Evolutionary conservation across 352 stramenopile genomes (phyloP), one percentile per base, ranked within the genome.

Genomic region (Globisporangium carolinianum): DNA sequence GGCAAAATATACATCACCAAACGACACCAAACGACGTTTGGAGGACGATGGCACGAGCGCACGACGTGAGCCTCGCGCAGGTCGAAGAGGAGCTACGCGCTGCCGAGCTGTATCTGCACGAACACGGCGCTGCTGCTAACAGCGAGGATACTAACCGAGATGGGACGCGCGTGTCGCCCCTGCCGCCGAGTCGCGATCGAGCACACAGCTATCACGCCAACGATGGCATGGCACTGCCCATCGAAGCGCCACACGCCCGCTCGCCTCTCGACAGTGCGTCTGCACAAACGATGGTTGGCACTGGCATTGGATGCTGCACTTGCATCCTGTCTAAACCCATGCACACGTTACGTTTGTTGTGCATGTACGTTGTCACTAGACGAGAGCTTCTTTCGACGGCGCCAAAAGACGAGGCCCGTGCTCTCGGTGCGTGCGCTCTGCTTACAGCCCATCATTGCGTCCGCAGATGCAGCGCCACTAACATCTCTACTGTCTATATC

Each of bases 61-160:
- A 62, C 32, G 45, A 58, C 4, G 62, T 85, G 47, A 88, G 69
- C 45, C 57, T 91, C 41, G 70, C 72, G 41, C 69, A 88, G 55
- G 72, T 89, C 3, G 77, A 91, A 54, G 75, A 84, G 17, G 82
- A 91, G 51, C 67, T 91, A 17, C 76, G 68, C 9, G 68, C 62
- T 4, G 77, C 82, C 0, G 79, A 91, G 54, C 68, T 74, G 11
- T 91, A 91, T 55, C 60, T 91, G 24, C 67, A 64, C 3, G 58
- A 75, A 5, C 49, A 58, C 37, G 9, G 41, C 14, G 43, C 35
- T 1, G n/a, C 24, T 32, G 24, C 24, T 32, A 32, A 32, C 7
- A 32, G n/a, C 9, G 12, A 36, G 5, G n/a, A 18, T 18, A 24
- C 32, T 32, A 62, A 36, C n/a, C 15, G 38, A n/a, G 14, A 12